Evolutionary conservation across 331 rosid species (phyloP).

Genomic region (Telfairia occidentalis): DNA sequence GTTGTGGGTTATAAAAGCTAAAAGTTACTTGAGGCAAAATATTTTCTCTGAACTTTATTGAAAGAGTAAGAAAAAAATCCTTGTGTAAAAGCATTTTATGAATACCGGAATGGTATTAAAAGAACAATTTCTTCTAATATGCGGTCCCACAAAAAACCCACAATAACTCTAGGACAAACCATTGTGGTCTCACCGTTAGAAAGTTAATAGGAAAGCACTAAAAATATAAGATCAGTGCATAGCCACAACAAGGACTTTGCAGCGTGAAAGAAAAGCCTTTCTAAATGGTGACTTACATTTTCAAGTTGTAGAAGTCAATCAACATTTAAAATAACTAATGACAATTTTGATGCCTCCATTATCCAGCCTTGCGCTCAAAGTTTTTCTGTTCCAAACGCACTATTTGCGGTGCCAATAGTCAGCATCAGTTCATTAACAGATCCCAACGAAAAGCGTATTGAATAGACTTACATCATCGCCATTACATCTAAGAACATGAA

Average conservation of each 20-base stretch:
- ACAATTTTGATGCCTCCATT: neutral
- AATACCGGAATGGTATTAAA: neutral
- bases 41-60: neutral
- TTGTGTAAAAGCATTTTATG: neutral
- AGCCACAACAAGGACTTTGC: neutral
- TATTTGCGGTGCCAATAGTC: neutral
- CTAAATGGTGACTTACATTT: neutral
- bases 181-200: neutral
- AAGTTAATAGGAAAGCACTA: neutral
- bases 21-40: neutral
- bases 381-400: neutral
- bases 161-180: neutral
- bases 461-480: neutral
- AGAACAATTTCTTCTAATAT: neutral
- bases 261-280: constrained; percentile 3
- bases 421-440: too few relatives aligned
- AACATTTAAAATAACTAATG: neutral
- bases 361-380: neutral
- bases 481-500: neutral
- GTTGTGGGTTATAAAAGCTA: neutral
- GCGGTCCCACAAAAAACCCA: neutral
- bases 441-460: too few relatives aligned
- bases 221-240: neutral
- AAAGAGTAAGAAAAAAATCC: neutral
- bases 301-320: neutral